Evolutionary conservation across 164 flowering plant species (phyloP).

Genomic region (Vitis labrusca): DNA sequence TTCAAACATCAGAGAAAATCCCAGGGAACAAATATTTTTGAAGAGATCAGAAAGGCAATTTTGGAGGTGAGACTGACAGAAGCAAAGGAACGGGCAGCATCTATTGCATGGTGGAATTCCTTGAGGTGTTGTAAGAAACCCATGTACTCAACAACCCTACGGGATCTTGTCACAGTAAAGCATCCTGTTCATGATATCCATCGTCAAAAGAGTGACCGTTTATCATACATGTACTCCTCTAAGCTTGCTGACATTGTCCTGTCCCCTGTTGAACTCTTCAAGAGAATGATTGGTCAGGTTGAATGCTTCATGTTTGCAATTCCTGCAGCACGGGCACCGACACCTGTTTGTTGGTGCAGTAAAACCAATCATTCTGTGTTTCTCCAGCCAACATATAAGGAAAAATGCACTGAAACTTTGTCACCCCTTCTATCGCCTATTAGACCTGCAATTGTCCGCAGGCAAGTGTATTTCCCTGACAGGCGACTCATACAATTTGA

Average conservation of each 20-base stretch:
- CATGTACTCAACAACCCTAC: slow-evolving; percentile 61
- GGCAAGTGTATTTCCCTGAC: slow-evolving; percentile 97
- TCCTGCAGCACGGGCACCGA: slow-evolving; percentile 90
- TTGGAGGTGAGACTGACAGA: slow-evolving; percentile 71
- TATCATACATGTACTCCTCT: slow-evolving; percentile 63
- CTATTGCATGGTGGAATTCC: slow-evolving; percentile 99
- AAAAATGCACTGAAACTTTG: slow-evolving; percentile 52
- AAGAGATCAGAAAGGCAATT: slow-evolving; percentile 73
- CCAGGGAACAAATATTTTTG: slow-evolving; percentile 70
- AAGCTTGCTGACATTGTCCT: slow-evolving; percentile 75
- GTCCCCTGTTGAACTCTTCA: slow-evolving; percentile 82
- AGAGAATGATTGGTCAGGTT: slow-evolving; percentile 62
- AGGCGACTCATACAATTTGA: slow-evolving; percentile 97
- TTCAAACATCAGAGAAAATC: slow-evolving; percentile 27
- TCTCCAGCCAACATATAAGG: slow-evolving; percentile 49
- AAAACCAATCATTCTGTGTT: slow-evolving; percentile 56
- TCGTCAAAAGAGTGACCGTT: slow-evolving; percentile 42
- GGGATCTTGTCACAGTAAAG: slow-evolving; percentile 60
- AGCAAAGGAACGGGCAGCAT: slow-evolving; percentile 70
- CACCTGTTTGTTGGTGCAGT: slow-evolving; percentile 89
- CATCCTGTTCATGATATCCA: slow-evolving; percentile 68
- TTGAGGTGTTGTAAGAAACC: slow-evolving; percentile 80
- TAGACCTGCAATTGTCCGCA: slow-evolving; percentile 90
- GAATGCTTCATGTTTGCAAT: slow-evolving; percentile 95
- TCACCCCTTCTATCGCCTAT: slow-evolving; percentile 78